These are phyloP conservation scores for Amaranthus palmeri DNA, from an alignment of 148 eudicot genomes.

Conservation along the genomic window DNA sequence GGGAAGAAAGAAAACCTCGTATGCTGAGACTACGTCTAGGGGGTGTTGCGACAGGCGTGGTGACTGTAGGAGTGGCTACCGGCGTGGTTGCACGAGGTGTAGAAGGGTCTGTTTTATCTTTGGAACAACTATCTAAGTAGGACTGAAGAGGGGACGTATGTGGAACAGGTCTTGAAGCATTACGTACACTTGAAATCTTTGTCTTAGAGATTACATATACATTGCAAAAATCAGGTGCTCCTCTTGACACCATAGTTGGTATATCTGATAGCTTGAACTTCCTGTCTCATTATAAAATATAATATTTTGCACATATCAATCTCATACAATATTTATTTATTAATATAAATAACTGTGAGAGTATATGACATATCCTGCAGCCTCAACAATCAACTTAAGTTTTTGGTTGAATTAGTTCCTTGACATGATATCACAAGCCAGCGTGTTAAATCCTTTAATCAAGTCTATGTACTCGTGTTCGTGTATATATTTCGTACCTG, in stretches of 20 bases:
- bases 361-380: no score
- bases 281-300: slow-evolving; percentile 26
- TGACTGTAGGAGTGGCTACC: background rate
- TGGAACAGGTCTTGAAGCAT: slow-evolving; percentile 62
- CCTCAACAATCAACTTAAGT: no score
- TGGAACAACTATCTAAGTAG: slow-evolving; percentile 39
- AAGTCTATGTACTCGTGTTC: no score
- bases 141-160: slow-evolving; percentile 56
- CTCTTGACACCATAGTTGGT: slow-evolving; percentile 55
- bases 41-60: slow-evolving; percentile 20
- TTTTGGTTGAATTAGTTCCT: no score
- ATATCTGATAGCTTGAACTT: slow-evolving; percentile 59
- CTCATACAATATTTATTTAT: background rate
- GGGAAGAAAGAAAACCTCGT: slow-evolving; percentile 28
- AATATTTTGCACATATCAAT: background rate
- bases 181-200: slow-evolving; percentile 58
- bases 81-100: slow-evolving; percentile 26
- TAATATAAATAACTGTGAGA: no score
- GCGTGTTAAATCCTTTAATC: no score
- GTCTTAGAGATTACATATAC: slow-evolving; percentile 77
- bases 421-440: no score
- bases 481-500: slow-evolving; percentile 36
- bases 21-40: slow-evolving; percentile 33
- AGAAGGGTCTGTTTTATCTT: slow-evolving; percentile 19
- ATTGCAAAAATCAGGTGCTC: slow-evolving; percentile 83